A percentile compares a stretch with the other conserved stretches of the same genome.
Evolutionary conservation across 108 stramenopile species (phyloP).

Genomic region (Pseudonitzschia delicatissima): DNA sequence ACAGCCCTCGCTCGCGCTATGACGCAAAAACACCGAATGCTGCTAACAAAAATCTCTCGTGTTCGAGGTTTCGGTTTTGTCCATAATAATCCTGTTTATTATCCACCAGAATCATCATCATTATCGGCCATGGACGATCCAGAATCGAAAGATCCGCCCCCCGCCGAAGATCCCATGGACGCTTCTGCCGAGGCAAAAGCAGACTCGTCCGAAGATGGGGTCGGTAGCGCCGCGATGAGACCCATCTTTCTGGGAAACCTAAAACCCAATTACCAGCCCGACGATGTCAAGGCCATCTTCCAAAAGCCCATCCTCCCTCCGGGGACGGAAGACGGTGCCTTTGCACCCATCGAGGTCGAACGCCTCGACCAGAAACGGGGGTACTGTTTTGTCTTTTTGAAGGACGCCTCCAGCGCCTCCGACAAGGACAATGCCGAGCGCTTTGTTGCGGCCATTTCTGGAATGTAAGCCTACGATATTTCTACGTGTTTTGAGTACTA

Average conservation of each 20-base stretch:
- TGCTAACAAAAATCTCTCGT: too few species aligned
- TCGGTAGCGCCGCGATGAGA: slow-evolving; percentile 48
- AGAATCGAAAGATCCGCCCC: neutral
- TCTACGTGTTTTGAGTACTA: slow-evolving; percentile 27
- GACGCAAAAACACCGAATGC: too few species aligned
- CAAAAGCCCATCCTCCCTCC: slow-evolving; percentile 41
- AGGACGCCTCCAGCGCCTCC: slow-evolving; percentile 54
- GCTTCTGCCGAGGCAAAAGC: neutral
- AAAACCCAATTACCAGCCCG: slow-evolving; percentile 36
- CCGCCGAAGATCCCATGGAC: neutral
- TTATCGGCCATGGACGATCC: slow-evolving; percentile 1
- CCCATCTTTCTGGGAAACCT: slow-evolving; percentile 80
- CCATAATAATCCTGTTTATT: too few species aligned
- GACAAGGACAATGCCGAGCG: slow-evolving; percentile 68
- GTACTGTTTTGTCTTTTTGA: slow-evolving; percentile 82
- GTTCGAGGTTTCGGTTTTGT: too few species aligned
- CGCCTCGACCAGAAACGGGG: slow-evolving; percentile 82
- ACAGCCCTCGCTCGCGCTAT: too few species aligned
- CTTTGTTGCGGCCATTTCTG: slow-evolving; percentile 69
- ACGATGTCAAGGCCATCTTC: slow-evolving; percentile 56
- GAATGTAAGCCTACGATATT: slow-evolving; percentile 66
- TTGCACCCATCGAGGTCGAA: slow-evolving; percentile 51
- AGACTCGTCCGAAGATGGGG: neutral
- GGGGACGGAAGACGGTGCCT: slow-evolving; percentile 6
- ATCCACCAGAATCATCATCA: too few species aligned